Evolutionary conservation across 768 basidiomycete genomes (phyloP).

Genomic region (Lactarius vividus): DNA sequence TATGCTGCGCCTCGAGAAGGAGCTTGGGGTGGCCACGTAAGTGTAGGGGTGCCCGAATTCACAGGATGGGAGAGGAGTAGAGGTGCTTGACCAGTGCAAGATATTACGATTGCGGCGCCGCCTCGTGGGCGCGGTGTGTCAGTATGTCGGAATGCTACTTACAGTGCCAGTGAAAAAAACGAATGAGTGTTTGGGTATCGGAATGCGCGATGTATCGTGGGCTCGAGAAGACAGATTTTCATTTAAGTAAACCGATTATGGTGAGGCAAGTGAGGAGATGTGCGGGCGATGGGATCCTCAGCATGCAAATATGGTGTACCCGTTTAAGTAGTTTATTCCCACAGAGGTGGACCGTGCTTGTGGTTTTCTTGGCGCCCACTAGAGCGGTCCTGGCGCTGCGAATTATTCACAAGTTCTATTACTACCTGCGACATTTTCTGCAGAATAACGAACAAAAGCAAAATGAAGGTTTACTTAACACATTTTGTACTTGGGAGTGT

Average conservation of each 20-base stretch:
- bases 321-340: background rate
- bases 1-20: constrained; percentile 19
- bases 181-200: background rate
- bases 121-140: constrained; percentile 6
- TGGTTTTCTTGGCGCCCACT: too few relatives aligned
- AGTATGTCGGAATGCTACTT: constrained; percentile 1
- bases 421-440: background rate
- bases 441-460: background rate
- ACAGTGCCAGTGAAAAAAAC: background rate
- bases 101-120: background rate
- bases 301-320: too few relatives aligned
- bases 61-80: too few relatives aligned
- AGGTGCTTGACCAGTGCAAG: background rate
- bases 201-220: constrained; percentile 1
- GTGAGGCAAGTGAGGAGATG: constrained; percentile 2
- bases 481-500: background rate
- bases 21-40: constrained; percentile 3
- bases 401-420: background rate
- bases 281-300: constrained; percentile 11
- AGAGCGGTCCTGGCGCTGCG: background rate
- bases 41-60: background rate
- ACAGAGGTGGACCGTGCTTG: background rate
- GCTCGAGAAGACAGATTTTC: background rate
- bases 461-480: constrained; percentile 15
- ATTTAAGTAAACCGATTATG: background rate